Evolutionary conservation across 2,329 filamentous ascomycete genomes (phyloP).

Genomic region (Teratosphaeria gauchensis): DNA sequence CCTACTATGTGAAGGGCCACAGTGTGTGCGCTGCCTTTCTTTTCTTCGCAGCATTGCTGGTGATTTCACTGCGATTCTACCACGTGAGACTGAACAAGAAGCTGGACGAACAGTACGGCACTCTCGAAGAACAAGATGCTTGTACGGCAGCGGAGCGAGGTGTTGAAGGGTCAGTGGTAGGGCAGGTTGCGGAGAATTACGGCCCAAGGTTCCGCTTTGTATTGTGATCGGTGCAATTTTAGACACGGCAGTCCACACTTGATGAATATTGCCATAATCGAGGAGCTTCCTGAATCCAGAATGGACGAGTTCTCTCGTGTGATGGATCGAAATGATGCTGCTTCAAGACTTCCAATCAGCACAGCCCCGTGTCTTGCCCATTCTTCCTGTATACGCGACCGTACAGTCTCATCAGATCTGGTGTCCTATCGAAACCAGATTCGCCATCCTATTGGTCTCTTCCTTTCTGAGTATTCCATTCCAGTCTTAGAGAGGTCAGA

Average conservation of each 20-base stretch:
- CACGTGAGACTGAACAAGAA: slow-evolving; percentile 50
- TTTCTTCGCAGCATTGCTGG: slow-evolving; percentile 47
- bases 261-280: neutral
- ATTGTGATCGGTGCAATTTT: neutral
- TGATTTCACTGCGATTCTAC: slow-evolving; percentile 43
- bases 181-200: slow-evolving; percentile 20
- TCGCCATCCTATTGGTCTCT: neutral
- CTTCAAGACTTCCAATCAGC: too few relatives aligned
- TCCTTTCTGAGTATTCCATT: neutral
- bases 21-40: slow-evolving; percentile 52
- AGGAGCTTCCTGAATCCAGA: too few relatives aligned
- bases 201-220: slow-evolving; percentile 11
- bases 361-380: too few relatives aligned
- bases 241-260: neutral
- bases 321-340: neutral
- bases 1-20: slow-evolving; percentile 43
- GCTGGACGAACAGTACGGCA: slow-evolving; percentile 42
- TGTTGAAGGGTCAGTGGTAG: slow-evolving; percentile 3
- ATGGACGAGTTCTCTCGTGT: neutral
- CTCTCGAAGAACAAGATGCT: slow-evolving; percentile 12
- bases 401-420: neutral
- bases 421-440: neutral
- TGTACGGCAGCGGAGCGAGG: slow-evolving; percentile 3
- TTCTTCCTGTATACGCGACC: too few relatives aligned
- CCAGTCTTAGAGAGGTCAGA: neutral